These are phyloP conservation scores for Hibiscus mutabilis DNA, from an alignment of 345 rosid genomes.

Conservation along the genomic window DNA sequence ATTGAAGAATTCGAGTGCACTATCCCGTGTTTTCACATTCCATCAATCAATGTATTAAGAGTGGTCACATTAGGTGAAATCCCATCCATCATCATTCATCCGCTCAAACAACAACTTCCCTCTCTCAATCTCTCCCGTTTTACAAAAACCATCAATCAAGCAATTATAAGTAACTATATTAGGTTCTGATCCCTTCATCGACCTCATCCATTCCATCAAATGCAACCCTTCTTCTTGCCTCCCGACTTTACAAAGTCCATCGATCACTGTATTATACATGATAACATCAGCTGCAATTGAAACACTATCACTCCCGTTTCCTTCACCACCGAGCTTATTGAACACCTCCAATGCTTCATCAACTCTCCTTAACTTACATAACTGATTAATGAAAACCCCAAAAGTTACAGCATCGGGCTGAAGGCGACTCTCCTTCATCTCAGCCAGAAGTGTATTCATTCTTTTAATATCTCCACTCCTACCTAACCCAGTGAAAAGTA, in stretches of 20 bases:
- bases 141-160: constrained; percentile 72
- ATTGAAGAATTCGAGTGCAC: constrained; percentile 41
- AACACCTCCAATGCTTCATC: constrained; percentile 62
- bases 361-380: constrained; percentile 56
- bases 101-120: constrained; percentile 45
- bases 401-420: constrained; percentile 53
- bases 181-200: constrained; percentile 35
- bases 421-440: constrained; percentile 53
- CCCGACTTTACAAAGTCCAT: constrained; percentile 75
- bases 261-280: constrained; percentile 57
- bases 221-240: constrained; percentile 65
- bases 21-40: constrained; percentile 66
- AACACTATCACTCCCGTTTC: constrained; percentile 25
- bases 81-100: constrained; percentile 50
- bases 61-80: constrained; percentile 49
- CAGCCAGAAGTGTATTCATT: constrained; percentile 45
- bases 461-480: constrained; percentile 34
- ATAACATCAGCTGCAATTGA: constrained; percentile 52
- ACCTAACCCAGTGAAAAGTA: constrained; percentile 48
- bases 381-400: constrained; percentile 53
- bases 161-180: constrained; percentile 56
- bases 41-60: constrained; percentile 50
- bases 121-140: constrained; percentile 49
- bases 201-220: constrained; percentile 48
- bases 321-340: constrained; percentile 34